phyloP scores from a whole-genome alignment of 306 rosid species.

The Pterocarpus santalinus region DNA sequence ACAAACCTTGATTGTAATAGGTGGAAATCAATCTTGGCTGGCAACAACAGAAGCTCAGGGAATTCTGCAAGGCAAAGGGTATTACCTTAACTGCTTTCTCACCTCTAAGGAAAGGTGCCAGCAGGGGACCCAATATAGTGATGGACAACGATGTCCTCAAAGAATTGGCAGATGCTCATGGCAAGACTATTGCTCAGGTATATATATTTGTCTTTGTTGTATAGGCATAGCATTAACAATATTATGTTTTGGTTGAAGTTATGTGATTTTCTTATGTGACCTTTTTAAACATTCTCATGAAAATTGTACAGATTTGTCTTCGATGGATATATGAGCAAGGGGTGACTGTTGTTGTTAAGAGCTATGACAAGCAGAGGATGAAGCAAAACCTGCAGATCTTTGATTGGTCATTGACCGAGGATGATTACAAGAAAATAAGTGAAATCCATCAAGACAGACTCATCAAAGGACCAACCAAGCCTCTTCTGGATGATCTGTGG shows the following conservation, averaged over 20 bases:
- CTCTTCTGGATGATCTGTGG: constrained; percentile 61
- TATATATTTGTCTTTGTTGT: background rate
- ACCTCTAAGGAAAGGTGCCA: constrained; percentile 58
- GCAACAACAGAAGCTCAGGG: constrained; percentile 55
- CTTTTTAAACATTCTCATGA: background rate
- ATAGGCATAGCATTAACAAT: too few species aligned
- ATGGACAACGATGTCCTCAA: constrained; percentile 56
- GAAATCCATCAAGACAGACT: constrained; percentile 56
- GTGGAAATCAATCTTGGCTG: constrained; percentile 58
- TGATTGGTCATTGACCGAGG: constrained; percentile 51
- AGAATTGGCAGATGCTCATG: constrained; percentile 54
- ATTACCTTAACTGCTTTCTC: constrained; percentile 55
- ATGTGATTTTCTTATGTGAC: background rate
- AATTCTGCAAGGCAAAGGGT: constrained; percentile 54
- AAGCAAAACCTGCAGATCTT: constrained; percentile 56
- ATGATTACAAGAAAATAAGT: constrained; percentile 54
- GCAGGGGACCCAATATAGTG: constrained; percentile 51
- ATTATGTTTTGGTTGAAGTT: background rate
- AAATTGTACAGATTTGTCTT: constrained; percentile 50
- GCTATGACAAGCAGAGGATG: constrained; percentile 61
- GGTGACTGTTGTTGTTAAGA: constrained; percentile 50
- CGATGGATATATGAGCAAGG: constrained; percentile 61
- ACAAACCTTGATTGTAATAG: constrained; percentile 21
- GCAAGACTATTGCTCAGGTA: constrained; percentile 59
- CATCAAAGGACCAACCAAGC: constrained; percentile 62